Base-by-base conservation (phyloP, 148 eudicot species). In the Vaccinium myrtillus region DNA sequence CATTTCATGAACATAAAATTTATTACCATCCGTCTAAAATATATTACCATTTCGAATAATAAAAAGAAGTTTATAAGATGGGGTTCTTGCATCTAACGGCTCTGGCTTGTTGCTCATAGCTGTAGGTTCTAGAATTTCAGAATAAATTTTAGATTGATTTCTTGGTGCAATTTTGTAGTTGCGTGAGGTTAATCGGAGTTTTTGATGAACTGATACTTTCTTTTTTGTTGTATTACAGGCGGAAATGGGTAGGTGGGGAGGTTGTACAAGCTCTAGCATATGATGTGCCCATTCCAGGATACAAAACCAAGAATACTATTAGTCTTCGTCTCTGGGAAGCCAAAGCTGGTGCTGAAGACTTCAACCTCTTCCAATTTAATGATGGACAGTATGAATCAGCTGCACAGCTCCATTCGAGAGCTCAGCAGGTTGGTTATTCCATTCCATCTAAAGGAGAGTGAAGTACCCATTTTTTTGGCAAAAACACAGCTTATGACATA, bases 251-350 rank as follows among this genome's bases (percentile, higher is more conserved):
- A 25, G 99, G 92, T 88, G 99, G 99, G 59, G 98, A 97, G 85
- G 90, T 93, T 84, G 78, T 95, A 84, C 95, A 95, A 86, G 99
- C 99, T 88, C 85, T 95, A 65, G 98, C 99, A 76, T 97, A 95
- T 89, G 99, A 97, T 88, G 98, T 95, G 77, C 99, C 99, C 15
- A 95, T 97, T 90, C 99, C 99, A 63, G 99, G 99, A 78, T 95
- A 93, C 90, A 95, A 94, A 85, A 95, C 99, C 85, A 94, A 91
- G 89, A 97, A 95, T 86, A 97, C 98, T 55, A 97, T 90, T 67
- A 97, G 97, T 85, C 99, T 97, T 82, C 98, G 99, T 48, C 94
- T 97, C 69, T 97, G 99, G 99, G 99, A 95, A 87, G 99, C 99
- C 79, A 97, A 95, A 93, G 98, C 99, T 86, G 86, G 88, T 86